Percentiles rank a stretch among this genome's conserved stretches.
These are phyloP conservation scores for Erysimum pusillum DNA, from an alignment of 441 rosid genomes.

Conservation along the genomic window DNA sequence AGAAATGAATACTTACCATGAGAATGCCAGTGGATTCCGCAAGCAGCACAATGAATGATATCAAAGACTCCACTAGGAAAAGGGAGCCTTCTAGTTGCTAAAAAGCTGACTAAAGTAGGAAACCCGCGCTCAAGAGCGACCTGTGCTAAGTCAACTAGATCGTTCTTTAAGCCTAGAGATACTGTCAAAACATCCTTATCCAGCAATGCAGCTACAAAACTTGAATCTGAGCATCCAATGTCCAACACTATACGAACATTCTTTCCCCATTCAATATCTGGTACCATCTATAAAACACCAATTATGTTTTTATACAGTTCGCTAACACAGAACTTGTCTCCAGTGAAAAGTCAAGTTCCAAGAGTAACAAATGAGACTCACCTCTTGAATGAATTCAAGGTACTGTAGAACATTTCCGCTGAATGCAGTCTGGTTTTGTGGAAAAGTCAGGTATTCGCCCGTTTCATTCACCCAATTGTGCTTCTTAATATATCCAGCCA, in stretches of 20 bases:
- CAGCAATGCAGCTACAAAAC: constrained; percentile 77
- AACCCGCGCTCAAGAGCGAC: constrained; percentile 90
- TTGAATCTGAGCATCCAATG: constrained; percentile 77
- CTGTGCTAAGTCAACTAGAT: constrained; percentile 90
- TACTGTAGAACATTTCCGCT: constrained; percentile 87
- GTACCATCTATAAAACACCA: constrained; percentile 83
- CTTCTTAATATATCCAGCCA: constrained; percentile 78
- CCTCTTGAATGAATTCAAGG: constrained; percentile 97
- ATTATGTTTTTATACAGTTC: constrained; percentile 46
- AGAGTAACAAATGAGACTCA: constrained; percentile 47
- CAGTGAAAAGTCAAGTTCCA: constrained; percentile 8
- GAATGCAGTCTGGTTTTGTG: constrained; percentile 76
- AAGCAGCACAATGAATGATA: constrained; percentile 85
- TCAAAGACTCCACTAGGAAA: constrained; percentile 93
- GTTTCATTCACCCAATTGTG: constrained; percentile 76
- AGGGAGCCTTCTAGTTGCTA: constrained; percentile 81
- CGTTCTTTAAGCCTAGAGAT: constrained; percentile 87
- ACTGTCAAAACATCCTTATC: constrained; percentile 82
- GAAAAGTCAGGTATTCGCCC: constrained; percentile 80
- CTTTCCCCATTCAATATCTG: constrained; percentile 99
- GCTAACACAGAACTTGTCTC: constrained; percentile 26
- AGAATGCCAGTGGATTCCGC: constrained; percentile 85
- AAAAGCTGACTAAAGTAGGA: constrained; percentile 77
- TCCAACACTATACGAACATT: constrained; percentile 88
- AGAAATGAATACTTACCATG: constrained; percentile 56